Evolutionary conservation across 768 basidiomycete species (phyloP), one percentile per base, ranked within the genome.

Genomic region (Paxillus involutus): DNA sequence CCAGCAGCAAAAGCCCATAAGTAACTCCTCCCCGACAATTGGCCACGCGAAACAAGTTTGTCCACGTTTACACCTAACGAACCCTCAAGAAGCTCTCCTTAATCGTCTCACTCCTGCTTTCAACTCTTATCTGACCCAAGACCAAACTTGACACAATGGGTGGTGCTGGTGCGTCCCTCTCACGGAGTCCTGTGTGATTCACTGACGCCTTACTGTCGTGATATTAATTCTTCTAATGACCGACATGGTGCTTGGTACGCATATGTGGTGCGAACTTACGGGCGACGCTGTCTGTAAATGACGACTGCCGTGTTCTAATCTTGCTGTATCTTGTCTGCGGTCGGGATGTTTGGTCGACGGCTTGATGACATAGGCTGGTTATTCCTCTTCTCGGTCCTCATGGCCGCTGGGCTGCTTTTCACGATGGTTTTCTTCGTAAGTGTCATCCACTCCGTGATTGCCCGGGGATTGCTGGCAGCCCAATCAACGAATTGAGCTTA

Each of bases 351-450:
- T 47, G 42, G 29, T 35, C 21, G 13, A 29, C 6, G 30, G 46
- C 29, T 14, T 35, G 52, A 4, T 33, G 6, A n/a, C 6, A 41
- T 47, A 95, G 94, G 92, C 69, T 98, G 95, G 96, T 75, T 99
- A 59, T 99, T 97, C 78, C 83, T 98, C 63, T 94, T 98, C 71
- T 84, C 93, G 68, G 95, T 98, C 70, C 86, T 98, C 51, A 86
- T 93, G 85, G 89, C 94, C 62, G 96, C 95, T 17, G 94, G 88
- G 33, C 79, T 98, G 55, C 78, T 99, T 56, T 99, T 99, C 78
- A 97, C 94, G 63, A 94, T 94, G 89, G 97, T 99, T 70, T 99
- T 98, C 81, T 99, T 97, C 75, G 96, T 98, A 65, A 73, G 93
- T 88, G 37, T 37, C 3, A 45, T 24, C 47, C 52, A 49, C 44